phyloP scores from a whole-genome alignment of 371 early-diverging fungal species.

The Antonospora locustae region DNA sequence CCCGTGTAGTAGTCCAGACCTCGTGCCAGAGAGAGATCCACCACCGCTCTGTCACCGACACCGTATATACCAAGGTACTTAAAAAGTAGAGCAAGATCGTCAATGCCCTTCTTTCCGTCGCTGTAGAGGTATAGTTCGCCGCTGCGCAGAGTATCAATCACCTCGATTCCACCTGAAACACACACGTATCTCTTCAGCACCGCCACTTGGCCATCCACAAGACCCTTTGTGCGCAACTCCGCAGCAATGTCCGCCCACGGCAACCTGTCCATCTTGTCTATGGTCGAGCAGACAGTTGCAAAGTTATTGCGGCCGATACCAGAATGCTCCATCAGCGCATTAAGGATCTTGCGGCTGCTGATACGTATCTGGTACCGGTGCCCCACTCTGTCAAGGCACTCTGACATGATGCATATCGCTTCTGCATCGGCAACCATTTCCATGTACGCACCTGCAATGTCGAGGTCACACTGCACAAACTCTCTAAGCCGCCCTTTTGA shows the following conservation, averaged over 20 bases:
- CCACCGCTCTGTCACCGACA: constrained; percentile 61
- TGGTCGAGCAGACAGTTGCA: constrained; percentile 78
- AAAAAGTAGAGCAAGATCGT: constrained; percentile 70
- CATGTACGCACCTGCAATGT: constrained; percentile 84
- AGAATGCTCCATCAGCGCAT: constrained; percentile 79
- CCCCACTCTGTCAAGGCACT: constrained; percentile 61
- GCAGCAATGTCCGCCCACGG: constrained; percentile 26
- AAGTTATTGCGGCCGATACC: constrained; percentile 74
- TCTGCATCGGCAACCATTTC: constrained; percentile 91
- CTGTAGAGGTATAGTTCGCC: constrained; percentile 55
- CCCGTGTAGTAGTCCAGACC: constrained; percentile 98
- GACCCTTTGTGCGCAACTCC: constrained; percentile 51
- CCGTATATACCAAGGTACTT: constrained; percentile 68
- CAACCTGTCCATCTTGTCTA: constrained; percentile 90
- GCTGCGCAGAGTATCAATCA: constrained; percentile 58
- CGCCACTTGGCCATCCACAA: constrained; percentile 57
- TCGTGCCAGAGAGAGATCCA: constrained; percentile 84
- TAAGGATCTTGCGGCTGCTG: constrained; percentile 84
- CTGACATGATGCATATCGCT: constrained; percentile 66
- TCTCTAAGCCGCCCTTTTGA: constrained; percentile 92
- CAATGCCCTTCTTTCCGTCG: constrained; percentile 64
- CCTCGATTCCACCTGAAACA: constrained; percentile 62
- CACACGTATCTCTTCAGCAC: constrained; percentile 64
- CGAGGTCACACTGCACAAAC: constrained; percentile 96
- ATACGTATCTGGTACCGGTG: constrained; percentile 69